Evolutionary conservation across 768 basidiomycete genomes (phyloP).

Genomic region (Boletus rubroflammeus): DNA sequence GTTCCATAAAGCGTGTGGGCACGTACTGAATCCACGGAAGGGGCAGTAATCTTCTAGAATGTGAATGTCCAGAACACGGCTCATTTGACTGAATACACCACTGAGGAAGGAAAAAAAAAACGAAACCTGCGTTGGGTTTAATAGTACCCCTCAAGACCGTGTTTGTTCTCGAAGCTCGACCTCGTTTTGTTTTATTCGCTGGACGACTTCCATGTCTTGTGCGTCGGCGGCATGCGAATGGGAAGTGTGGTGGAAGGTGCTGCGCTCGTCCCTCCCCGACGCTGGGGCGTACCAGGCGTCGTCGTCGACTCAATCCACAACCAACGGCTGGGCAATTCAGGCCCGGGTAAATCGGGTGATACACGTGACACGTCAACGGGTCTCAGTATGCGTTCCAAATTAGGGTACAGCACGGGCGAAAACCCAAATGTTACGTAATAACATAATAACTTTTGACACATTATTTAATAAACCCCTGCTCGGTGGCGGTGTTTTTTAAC

Average conservation of each 20-base stretch:
- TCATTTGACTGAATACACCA: constrained; percentile 97
- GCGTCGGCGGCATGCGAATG: constrained; percentile 41
- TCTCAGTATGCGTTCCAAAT: too few relatives aligned
- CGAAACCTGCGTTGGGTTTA: constrained; percentile 72
- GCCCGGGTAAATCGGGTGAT: too few relatives aligned
- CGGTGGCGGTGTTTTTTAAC: too few relatives aligned
- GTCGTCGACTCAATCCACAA: constrained; percentile 46
- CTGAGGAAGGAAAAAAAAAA: background rate
- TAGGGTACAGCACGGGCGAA: too few relatives aligned
- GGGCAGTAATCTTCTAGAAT: constrained; percentile 96
- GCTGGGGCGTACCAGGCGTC: constrained; percentile 57
- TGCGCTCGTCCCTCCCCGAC: constrained; percentile 20
- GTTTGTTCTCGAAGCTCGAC: constrained; percentile 81
- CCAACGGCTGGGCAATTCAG: too few relatives aligned
- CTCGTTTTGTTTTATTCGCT: constrained; percentile 70
- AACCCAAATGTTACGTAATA: too few relatives aligned
- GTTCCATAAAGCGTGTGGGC: background rate
- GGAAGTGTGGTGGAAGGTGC: constrained; percentile 18
- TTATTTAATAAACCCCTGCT: too few relatives aligned
- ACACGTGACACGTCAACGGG: too few relatives aligned
- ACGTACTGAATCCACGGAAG: constrained; percentile 83
- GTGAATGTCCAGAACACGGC: constrained; percentile 90
- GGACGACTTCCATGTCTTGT: constrained; percentile 80
- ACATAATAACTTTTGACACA: too few relatives aligned
- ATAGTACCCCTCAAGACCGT: constrained; percentile 76